Evolutionary conservation across 257 asterid species (phyloP).

Genomic region (Solanum bulbocastanum): DNA sequence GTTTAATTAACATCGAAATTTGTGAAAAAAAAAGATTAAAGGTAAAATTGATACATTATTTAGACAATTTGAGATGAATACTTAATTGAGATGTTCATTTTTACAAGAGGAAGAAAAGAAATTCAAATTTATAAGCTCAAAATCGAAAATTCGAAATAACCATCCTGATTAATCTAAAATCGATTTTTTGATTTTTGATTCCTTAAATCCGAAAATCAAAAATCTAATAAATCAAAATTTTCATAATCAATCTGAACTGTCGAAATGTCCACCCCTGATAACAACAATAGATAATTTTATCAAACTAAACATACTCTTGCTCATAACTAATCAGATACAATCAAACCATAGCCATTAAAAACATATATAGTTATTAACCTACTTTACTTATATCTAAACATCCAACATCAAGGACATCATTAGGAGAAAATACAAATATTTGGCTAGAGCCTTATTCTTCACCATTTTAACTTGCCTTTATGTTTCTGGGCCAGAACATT

Average conservation of each 20-base stretch:
- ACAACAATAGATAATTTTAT: not conserved
- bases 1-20: too few relatives aligned
- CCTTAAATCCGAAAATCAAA: not conserved
- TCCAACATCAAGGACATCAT: not conserved
- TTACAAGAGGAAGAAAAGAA: too few relatives aligned
- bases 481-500: constrained; percentile 1
- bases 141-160: too few relatives aligned
- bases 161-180: too few relatives aligned
- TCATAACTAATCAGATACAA: not conserved
- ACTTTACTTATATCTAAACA: not conserved
- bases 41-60: not conserved
- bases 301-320: not conserved
- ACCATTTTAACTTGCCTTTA: constrained; percentile 1
- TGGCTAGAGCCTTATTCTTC: not conserved
- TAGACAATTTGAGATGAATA: not conserved
- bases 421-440: not conserved
- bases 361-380: not conserved
- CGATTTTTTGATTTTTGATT: too few relatives aligned
- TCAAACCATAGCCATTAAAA: not conserved
- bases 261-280: not conserved
- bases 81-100: too few relatives aligned
- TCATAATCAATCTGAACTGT: not conserved
- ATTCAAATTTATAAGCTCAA: too few relatives aligned
- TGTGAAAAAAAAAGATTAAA: not conserved
- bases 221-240: not conserved